phyloP scores from a whole-genome alignment of 2,329 filamentous ascomycete species.

The Venturia oleaginea region DNA sequence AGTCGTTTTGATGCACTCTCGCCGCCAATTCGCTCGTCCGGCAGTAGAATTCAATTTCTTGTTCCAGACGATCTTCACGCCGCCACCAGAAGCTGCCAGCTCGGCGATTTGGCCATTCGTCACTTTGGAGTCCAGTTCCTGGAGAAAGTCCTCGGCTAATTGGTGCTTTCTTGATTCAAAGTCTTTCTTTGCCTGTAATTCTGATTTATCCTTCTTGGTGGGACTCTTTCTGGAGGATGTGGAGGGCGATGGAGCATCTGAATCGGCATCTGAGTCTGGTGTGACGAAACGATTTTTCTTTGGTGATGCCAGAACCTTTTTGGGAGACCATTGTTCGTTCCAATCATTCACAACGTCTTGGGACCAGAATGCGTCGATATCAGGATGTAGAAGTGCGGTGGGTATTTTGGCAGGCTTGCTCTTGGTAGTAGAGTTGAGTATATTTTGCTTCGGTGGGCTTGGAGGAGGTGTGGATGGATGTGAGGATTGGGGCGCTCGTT shows the following conservation, averaged over 20 bases:
- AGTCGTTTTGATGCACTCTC: conserved; percentile 24
- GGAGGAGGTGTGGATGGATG: conserved; percentile 1
- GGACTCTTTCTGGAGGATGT: conserved; percentile 13
- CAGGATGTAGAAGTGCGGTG: conserved; percentile 44
- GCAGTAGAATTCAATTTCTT: conserved; percentile 74
- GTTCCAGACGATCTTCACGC: conserved; percentile 63
- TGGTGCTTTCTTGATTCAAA: conserved; percentile 56
- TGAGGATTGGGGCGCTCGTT: background rate
- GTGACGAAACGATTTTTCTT: conserved; percentile 22
- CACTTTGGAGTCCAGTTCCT: conserved; percentile 58
- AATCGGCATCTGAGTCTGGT: background rate
- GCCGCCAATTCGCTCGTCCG: conserved; percentile 47
- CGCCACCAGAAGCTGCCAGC: conserved; percentile 56
- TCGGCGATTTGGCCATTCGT: conserved; percentile 50
- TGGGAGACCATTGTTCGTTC: conserved; percentile 53
- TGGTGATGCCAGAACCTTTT: conserved; percentile 35
- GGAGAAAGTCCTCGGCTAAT: conserved; percentile 55
- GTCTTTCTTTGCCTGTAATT: conserved; percentile 18
- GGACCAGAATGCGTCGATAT: conserved; percentile 51
- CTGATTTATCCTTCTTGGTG: conserved; percentile 11
- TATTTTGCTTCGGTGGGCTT: conserved; percentile 17
- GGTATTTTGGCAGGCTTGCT: conserved; percentile 37
- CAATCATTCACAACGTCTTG: conserved; percentile 51
- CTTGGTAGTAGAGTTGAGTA: conserved; percentile 41
- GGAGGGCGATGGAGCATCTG: conserved; percentile 10